Conservation (phyloP, 306 rosid genomes). For the Cicer judaicum region DNA sequence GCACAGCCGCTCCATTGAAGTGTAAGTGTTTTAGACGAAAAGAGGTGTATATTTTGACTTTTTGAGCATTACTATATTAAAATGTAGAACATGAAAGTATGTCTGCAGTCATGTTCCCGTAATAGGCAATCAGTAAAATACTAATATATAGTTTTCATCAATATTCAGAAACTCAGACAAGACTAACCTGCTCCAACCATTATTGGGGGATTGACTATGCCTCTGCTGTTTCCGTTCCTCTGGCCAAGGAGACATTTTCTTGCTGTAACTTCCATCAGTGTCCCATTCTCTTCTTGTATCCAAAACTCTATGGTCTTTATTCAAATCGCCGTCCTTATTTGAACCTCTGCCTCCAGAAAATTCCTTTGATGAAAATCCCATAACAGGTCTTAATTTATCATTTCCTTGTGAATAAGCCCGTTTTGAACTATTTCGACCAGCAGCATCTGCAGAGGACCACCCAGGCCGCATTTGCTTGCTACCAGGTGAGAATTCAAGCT, state of each 20-base stretch:
- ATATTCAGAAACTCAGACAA: constrained; percentile 57
- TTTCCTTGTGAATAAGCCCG: constrained; percentile 64
- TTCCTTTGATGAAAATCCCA: constrained; percentile 60
- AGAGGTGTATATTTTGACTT: constrained; percentile 14
- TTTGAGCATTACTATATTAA: background rate
- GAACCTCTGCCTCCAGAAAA: constrained; percentile 69
- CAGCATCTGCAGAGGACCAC: constrained; percentile 66
- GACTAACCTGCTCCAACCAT: constrained; percentile 71
- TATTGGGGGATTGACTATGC: constrained; percentile 71
- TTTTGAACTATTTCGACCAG: constrained; percentile 64
- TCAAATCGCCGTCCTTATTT: constrained; percentile 57
- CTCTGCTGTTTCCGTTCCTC: constrained; percentile 72
- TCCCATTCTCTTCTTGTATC: constrained; percentile 68
- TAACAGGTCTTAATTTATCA: constrained; percentile 60
- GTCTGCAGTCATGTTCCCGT: constrained; percentile 22
- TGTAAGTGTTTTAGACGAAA: constrained; percentile 20
- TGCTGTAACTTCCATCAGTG: constrained; percentile 60
- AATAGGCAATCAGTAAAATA: constrained; percentile 23
- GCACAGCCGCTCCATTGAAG: constrained; percentile 33
- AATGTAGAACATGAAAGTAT: background rate
- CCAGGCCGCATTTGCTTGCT: constrained; percentile 61
- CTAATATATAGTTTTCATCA: constrained; percentile 29
- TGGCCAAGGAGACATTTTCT: constrained; percentile 75
- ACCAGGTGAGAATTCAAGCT: constrained; percentile 60
- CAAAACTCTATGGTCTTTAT: constrained; percentile 57